These are phyloP conservation scores for Uronychia setigera DNA, from an alignment of 73 alveolate species.

Conservation along the genomic window DNA sequence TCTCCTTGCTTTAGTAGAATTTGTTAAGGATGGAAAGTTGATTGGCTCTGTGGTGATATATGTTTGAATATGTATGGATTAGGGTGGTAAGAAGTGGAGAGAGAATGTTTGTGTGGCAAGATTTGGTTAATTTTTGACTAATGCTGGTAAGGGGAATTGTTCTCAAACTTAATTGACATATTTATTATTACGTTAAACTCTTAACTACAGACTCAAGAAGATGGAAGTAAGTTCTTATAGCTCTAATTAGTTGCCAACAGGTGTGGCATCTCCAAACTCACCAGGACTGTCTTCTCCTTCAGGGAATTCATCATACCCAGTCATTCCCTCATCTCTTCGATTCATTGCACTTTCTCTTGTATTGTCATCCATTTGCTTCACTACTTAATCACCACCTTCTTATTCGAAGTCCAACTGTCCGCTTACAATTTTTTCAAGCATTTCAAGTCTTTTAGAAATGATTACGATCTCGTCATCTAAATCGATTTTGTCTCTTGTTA, in stretches of 20 bases:
- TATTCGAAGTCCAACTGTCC: background rate
- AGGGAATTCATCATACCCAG: no score
- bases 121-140: background rate
- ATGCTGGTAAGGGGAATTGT: background rate
- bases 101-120: background rate
- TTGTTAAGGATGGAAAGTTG: background rate
- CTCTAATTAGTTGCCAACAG: background rate
- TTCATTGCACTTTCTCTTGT: background rate
- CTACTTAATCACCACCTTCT: background rate
- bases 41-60: background rate
- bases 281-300: background rate
- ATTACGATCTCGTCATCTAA: background rate
- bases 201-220: background rate
- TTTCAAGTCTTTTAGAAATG: background rate
- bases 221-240: background rate
- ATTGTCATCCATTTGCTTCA: background rate
- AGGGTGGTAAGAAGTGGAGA: background rate
- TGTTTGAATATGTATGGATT: background rate
- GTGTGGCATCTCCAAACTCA: background rate
- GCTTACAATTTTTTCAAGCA: background rate
- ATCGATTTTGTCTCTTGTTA: slow-evolving; percentile 9
- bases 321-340: background rate
- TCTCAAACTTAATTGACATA: background rate
- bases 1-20: background rate
- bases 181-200: no score